Evolutionary conservation across 371 early-diverging fungal species (phyloP), one percentile per base, ranked within the genome.

Genomic region (Mucor indicus): DNA sequence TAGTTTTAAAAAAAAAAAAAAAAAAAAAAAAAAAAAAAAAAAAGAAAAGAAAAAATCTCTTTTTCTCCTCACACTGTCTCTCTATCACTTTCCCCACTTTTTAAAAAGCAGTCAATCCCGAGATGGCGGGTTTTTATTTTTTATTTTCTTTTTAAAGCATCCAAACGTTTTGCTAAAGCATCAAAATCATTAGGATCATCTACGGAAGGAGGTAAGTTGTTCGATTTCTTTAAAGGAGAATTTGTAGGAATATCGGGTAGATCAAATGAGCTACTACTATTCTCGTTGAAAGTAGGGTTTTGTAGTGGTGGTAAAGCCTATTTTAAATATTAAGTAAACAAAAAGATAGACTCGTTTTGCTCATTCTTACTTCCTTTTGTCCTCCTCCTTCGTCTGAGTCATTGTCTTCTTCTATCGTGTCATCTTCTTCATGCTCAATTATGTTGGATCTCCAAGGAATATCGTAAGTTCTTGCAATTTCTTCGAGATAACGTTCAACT

Each of bases 401-500:
- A 15, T 41, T 42, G 13, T 40, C 53, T 4, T 30, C 48, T 1
- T 48, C 50, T 21, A 53, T 55, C 12, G 35, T 51, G 4, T 39
- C 44, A 2, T 49, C 56, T 33, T 57, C 60, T n/a, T 61, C 68
- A 6, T 60, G 65, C 15, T 48, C 57, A 13, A 79, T 67, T 17
- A 69, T 66, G 35, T 73, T 62, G 0, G 84, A 75, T 6, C 73
- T 77, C 89, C 90, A 95, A 10, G 65, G 49, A 5, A 94, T 84
- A 48, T 86, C 81, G 58, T 87, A 94, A 0, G 86, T 73, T 39
- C 75, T 80, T 16, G 96, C 94, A 62, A 96, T 94, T 60, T 92
- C 90, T 52, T 84, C 87, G 43, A 96, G 66, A 55, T 96, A 96
- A 44, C 89, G 79, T 38, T 87, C 81, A 24, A 96, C 93, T 3